Percentiles rank a stretch among this genome's conserved stretches.
Evolutionary conservation across 345 rosid species (phyloP).

Genomic region (Rhodamnia rubescens): DNA sequence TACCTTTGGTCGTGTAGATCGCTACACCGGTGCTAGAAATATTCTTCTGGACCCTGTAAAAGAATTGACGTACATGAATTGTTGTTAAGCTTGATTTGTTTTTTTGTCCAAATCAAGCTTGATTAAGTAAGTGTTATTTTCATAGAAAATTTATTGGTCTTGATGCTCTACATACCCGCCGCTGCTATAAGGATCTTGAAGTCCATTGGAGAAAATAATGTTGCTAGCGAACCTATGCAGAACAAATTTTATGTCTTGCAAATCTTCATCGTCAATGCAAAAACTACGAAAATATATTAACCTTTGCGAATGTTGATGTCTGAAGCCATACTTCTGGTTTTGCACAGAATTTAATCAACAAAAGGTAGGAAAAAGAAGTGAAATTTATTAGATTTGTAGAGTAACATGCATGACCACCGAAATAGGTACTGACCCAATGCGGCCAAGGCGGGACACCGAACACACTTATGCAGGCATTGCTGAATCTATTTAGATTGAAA

Average conservation of each 20-base stretch:
- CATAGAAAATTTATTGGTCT: neutral
- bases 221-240: conserved; percentile 41
- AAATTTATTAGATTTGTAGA: neutral
- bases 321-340: neutral
- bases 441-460: conserved; percentile 53
- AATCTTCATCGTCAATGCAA: neutral
- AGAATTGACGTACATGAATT: neutral
- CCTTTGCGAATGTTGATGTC: neutral
- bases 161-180: conserved; percentile 22
- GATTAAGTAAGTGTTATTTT: neutral
- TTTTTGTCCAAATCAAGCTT: neutral
- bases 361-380: neutral
- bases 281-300: neutral
- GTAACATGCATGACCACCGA: conserved; percentile 33
- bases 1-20: conserved; percentile 20
- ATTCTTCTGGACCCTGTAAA: conserved; percentile 23
- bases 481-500: conserved; percentile 22
- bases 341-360: neutral
- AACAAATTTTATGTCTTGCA: conserved; percentile 31
- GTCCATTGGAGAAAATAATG: conserved; percentile 53
- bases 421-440: conserved; percentile 58
- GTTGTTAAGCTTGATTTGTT: too few relatives aligned
- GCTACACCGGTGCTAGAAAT: conserved; percentile 25
- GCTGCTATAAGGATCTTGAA: conserved; percentile 39
- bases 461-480: conserved; percentile 12